phyloP scores from a whole-genome alignment of 2,329 filamentous ascomycete genomes.

The Colletotrichum caudatum region DNA sequence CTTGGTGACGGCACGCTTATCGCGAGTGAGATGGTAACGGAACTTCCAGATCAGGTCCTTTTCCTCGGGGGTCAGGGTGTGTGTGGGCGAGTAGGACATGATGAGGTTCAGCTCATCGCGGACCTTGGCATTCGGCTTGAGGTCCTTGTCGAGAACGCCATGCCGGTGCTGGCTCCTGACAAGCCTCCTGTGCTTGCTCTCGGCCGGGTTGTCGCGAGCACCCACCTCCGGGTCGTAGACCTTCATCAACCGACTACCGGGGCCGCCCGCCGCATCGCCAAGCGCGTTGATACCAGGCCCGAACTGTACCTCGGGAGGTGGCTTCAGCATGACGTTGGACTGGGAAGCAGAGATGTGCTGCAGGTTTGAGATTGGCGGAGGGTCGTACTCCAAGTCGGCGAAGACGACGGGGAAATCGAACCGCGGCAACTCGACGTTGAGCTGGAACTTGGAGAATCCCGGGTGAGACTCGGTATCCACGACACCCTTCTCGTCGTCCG shows the following conservation, averaged over 20 bases:
- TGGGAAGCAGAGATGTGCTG: conserved; percentile 73
- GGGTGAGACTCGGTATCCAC: conserved; percentile 60
- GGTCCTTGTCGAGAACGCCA: conserved; percentile 92
- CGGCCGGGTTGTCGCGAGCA: conserved; percentile 89
- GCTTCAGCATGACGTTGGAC: conserved; percentile 78
- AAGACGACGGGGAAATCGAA: conserved; percentile 98
- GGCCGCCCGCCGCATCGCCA: conserved; percentile 61
- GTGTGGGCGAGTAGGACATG: conserved; percentile 92
- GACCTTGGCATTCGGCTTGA: conserved; percentile 96
- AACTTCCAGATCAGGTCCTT: conserved; percentile 99
- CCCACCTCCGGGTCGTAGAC: conserved; percentile 96
- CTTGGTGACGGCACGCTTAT: conserved; percentile 94
- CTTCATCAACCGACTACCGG: conserved; percentile 75
- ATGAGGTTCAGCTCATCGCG: conserved; percentile 93
- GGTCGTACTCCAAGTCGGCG: conserved; percentile 90
- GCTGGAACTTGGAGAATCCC: conserved; percentile 73
- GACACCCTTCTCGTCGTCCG: conserved; percentile 46
- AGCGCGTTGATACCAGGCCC: conserved; percentile 88
- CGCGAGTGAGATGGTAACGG: conserved; percentile 90
- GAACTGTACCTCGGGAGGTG: conserved; percentile 88
- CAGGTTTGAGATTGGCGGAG: conserved; percentile 83
- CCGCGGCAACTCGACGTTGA: conserved; percentile 91
- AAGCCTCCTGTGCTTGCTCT: conserved; percentile 92
- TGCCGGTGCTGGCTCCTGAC: conserved; percentile 92
- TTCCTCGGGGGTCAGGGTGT: conserved; percentile 87